Base-by-base conservation (phyloP, 169 alveolate species). In the Cryptosporidium tyzzeri region DNA sequence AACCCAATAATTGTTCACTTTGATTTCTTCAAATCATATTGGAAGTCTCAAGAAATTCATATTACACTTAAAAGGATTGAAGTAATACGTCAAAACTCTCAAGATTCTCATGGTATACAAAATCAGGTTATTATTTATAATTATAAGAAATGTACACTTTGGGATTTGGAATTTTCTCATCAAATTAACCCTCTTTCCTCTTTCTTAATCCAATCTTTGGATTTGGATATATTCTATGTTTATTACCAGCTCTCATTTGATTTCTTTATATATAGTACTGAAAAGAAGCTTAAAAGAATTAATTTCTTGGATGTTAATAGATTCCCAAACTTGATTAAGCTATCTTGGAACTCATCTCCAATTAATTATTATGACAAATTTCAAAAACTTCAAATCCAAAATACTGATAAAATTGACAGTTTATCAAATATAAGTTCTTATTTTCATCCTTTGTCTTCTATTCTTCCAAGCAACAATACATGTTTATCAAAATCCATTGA, bases 1-100 rank as follows among this genome's bases (percentile, higher is more conserved):
- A 7, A 10, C 12, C 75, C 89, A 44, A 61, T 80, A 21, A 45
- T 62, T 65, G 10, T 80, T 62, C 61, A 65, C 14, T 65, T 80
- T 26, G 35, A 65, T 23, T 21, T 80, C 55, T 41, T 35, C 14
- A 62, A 62, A 9, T 59, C 80, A 9, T 26, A 21, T 39, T 80
- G 89, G 89, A 80, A 62, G 16, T 62, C 89, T 7, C 89, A 80
- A 59, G 89, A 80, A 62, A 62, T 80, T n/a, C 74, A 80, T 2
- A 59, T 80, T 12, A 44, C 9, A 16, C 12, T 80, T 16, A 80
- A 80, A 26, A 61, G 89, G 21, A 65, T 65, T 37, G 89, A 80
- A 65, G 35, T 31, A 21, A 37, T 74, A 21, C 41, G 51, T 9
- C 35, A 39, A 1, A 44, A 23, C n/a, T 10, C n/a, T 6, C 18